These are phyloP conservation scores for Elsinoe batatas DNA, from an alignment of 2,329 filamentous ascomycete species.

Conservation along the genomic window DNA sequence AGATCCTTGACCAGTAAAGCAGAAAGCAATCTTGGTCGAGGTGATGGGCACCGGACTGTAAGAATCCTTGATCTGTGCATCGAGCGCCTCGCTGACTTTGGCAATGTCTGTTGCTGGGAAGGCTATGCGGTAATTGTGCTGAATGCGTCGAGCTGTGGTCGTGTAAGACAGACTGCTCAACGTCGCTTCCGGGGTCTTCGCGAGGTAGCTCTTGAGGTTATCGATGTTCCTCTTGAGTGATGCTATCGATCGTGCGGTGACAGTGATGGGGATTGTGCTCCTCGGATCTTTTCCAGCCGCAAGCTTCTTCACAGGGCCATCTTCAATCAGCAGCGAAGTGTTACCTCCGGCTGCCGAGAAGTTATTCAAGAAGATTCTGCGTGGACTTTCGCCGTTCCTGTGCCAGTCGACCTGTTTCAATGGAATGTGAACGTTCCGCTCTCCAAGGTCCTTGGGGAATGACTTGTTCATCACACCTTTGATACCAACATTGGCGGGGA, in stretches of 20 bases:
- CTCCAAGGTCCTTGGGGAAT: constrained; percentile 43
- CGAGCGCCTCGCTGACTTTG: constrained; percentile 37
- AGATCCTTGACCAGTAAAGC: constrained; percentile 44
- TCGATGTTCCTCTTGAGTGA: constrained; percentile 43
- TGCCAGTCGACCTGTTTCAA: constrained; percentile 36
- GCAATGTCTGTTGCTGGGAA: constrained; percentile 38
- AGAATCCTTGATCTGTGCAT: constrained; percentile 39
- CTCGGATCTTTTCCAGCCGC: constrained; percentile 37
- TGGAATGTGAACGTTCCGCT: constrained; percentile 46
- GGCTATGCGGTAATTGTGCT: constrained; percentile 44
- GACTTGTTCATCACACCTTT: constrained; percentile 47
- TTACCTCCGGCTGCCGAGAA: constrained; percentile 46
- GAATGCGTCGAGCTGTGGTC: constrained; percentile 43
- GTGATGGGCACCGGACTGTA: constrained; percentile 46
- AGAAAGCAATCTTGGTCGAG: constrained; percentile 41
- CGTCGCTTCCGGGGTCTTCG: constrained; percentile 35
- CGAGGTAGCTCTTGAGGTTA: constrained; percentile 38
- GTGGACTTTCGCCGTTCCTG: constrained; percentile 38
- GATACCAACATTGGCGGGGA: constrained; percentile 46
- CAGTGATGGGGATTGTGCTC: constrained; percentile 38
- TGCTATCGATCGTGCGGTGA: constrained; percentile 42
- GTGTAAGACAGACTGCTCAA: constrained; percentile 43
- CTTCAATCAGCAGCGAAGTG: constrained; percentile 43
- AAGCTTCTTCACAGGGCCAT: constrained; percentile 36
- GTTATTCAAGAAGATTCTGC: constrained; percentile 44